Base-by-base conservation (phyloP, 164 flowering plant species). In the Chimonanthus salicifolius region DNA sequence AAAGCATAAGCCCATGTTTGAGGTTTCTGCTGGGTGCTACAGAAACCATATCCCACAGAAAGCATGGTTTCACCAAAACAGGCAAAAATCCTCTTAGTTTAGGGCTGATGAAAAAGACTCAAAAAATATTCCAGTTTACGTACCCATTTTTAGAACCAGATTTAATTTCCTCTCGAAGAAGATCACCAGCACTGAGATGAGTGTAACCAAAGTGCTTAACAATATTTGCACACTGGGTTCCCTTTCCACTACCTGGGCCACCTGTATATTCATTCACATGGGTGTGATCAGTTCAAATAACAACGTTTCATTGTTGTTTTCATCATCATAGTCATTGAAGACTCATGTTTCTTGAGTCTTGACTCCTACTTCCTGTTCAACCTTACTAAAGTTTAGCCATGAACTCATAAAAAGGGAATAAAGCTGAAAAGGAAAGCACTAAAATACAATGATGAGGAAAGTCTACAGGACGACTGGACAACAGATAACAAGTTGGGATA, bases 161-260 rank as follows among this genome's bases (percentile, higher is more conserved):
- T 79, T 86, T 89, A n/a, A 85, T 86, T 84, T 94, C 97, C 71
- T 91, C 95, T 71, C 97, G 86, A 62, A 94, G 93, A 80, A 92
- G 98, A 85, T 94, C 97, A 73, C 98, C 97, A 81, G 97, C 97
- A 86, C 98, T 94, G 72, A 92, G 94, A 83, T 94, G 98, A 64
- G 97, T 92, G 82, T 84, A 94, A 43, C 97, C 97, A 79, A 88
- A 94, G 76, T 90, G 89, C 58, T 91, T 64, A 4, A 91, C 98
- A 74, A 94, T 90, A 67, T 88, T 87, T 2, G 89, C 85, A 82
- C 98, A 94, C 20, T 94, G 98, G 45, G 98, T 94, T 20, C 97
- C 97, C 80, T 94, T 92, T 67, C 98, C 97, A 83, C 97, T 89
- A 64, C 97, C 98, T 54, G 98, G 98, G 47, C 98, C 98, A 79